Percentiles rank a stretch among this genome's conserved stretches.
Evolutionary conservation across 305 asterid genomes (phyloP).

Genomic region (Ruellia speciosa): DNA sequence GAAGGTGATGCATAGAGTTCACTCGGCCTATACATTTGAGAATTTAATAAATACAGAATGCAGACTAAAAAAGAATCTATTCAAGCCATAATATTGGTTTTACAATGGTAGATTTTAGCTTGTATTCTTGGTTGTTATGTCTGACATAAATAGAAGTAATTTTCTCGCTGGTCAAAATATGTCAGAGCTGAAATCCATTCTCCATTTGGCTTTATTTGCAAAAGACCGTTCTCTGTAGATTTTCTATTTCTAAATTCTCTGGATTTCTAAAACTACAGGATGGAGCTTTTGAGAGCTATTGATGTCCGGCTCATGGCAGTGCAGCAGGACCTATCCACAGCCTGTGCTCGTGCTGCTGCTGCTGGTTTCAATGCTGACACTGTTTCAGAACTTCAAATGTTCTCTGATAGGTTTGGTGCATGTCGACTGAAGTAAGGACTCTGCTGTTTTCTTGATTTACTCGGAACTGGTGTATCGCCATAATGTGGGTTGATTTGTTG

Average conservation of each 20-base stretch:
- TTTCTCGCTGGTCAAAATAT: not conserved
- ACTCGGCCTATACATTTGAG: not conserved
- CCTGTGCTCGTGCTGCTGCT: conserved; percentile 58
- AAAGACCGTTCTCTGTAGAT: not conserved
- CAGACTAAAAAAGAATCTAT: not conserved
- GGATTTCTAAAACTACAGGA: conserved; percentile 31
- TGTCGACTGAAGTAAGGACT: conserved; percentile 52
- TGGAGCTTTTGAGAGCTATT: conserved; percentile 68
- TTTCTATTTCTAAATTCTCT: not conserved
- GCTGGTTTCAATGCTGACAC: conserved; percentile 58
- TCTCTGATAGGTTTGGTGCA: conserved; percentile 60
- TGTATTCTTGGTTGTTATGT: not conserved
- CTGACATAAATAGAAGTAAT: not conserved
- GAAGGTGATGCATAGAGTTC: not conserved
- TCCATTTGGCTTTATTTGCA: not conserved
- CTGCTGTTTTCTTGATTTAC: not conserved
- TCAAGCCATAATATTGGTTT: not conserved
- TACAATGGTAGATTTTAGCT: not conserved
- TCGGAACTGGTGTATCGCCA: not conserved
- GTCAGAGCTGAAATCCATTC: not conserved
- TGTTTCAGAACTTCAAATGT: conserved; percentile 56
- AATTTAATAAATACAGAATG: not conserved
- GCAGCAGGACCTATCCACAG: conserved; percentile 53
- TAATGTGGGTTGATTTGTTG: not conserved
- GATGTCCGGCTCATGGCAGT: conserved; percentile 71